phyloP scores from a whole-genome alignment of 768 basidiomycete species.

The Mycena chlorophos region DNA sequence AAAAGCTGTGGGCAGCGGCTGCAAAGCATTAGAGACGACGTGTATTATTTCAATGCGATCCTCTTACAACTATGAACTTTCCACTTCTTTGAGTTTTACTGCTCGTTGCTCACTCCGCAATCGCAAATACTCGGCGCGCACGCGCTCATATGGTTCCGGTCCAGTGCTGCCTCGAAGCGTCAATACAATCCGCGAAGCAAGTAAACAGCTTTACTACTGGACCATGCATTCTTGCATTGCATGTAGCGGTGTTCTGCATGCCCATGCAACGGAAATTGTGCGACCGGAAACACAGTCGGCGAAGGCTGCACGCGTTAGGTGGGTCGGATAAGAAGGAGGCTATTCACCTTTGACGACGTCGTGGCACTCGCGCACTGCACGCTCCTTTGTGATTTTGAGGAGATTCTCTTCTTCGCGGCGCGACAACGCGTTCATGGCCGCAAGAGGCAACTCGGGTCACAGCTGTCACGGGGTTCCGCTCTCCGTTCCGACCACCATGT shows the following conservation, averaged over 20 bases:
- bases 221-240: slow-evolving; percentile 77
- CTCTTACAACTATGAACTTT: slow-evolving; percentile 8
- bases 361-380: slow-evolving; percentile 79
- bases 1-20: slow-evolving; percentile 64
- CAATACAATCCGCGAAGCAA: neutral
- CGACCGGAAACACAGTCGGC: slow-evolving; percentile 82
- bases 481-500: slow-evolving; percentile 5
- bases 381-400: slow-evolving; percentile 76
- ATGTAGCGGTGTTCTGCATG: slow-evolving; percentile 69
- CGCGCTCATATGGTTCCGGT: slow-evolving; percentile 69
- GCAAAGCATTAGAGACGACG: slow-evolving; percentile 35
- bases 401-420: slow-evolving; percentile 87
- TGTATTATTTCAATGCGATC: neutral
- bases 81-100: slow-evolving; percentile 15
- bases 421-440: slow-evolving; percentile 77
- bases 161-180: slow-evolving; percentile 53
- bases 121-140: slow-evolving; percentile 73
- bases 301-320: slow-evolving; percentile 54
- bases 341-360: slow-evolving; percentile 65
- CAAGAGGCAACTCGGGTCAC: slow-evolving; percentile 7
- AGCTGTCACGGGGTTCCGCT: neutral
- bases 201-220: slow-evolving; percentile 57
- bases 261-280: slow-evolving; percentile 83
- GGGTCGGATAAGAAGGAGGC: neutral
- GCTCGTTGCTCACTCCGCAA: slow-evolving; percentile 47